phyloP scores from a whole-genome alignment of 2,329 filamentous ascomycete genomes.

The Ophiostoma australiae region DNA sequence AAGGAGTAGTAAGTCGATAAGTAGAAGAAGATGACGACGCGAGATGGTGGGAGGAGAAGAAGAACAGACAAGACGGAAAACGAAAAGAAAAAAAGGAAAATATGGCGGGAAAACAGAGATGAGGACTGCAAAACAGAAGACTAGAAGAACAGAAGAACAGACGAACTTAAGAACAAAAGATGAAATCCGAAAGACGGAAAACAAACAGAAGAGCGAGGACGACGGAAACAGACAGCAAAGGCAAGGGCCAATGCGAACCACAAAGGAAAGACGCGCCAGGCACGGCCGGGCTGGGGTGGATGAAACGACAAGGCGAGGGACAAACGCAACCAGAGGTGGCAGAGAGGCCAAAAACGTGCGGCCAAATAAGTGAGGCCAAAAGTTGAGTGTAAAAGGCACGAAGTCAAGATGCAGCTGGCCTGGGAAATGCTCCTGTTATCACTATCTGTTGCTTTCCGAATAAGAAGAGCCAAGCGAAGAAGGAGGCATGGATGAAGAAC shows the following conservation, averaged over 20 bases:
- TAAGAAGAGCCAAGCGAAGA: neutral
- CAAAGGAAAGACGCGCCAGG: conserved; percentile 5
- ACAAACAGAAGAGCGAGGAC: neutral
- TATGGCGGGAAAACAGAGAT: neutral
- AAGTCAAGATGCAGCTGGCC: neutral
- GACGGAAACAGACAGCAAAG: conserved; percentile 1
- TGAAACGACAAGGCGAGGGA: conserved; percentile 9
- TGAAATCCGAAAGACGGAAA: neutral
- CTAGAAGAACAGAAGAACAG: no score
- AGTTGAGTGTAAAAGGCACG: no score
- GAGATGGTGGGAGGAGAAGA: neutral
- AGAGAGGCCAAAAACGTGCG: neutral
- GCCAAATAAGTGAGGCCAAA: neutral
- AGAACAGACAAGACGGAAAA: neutral
- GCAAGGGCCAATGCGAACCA: conserved; percentile 3
- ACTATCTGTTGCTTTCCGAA: neutral
- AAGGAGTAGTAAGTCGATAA: neutral
- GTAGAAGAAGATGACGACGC: neutral
- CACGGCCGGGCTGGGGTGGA: conserved; percentile 7
- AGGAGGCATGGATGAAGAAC: neutral
- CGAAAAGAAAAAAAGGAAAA: neutral
- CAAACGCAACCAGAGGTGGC: neutral
- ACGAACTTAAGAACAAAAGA: no score
- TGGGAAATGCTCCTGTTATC: neutral
- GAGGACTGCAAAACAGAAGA: neutral